Conservation (phyloP, 2,329 filamentous ascomycete genomes). For the Paecilomyces fulvus region DNA sequence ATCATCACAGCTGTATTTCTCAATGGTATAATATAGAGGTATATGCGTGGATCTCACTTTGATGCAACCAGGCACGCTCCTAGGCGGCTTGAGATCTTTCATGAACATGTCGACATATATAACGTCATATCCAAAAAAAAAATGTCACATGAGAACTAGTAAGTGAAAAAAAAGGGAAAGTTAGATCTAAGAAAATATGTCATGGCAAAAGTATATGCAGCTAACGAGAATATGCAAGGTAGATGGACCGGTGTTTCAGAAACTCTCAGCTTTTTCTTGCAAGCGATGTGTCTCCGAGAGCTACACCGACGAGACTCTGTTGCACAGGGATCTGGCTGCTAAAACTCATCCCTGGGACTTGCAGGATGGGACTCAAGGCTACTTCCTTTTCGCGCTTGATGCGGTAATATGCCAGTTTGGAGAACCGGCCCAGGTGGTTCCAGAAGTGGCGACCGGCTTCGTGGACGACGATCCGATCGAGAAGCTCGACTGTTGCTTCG, state of each 20-base stretch:
- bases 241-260: neutral
- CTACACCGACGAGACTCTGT: constrained; percentile 29
- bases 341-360: constrained; percentile 9
- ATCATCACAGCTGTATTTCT: neutral
- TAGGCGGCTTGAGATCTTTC: neutral
- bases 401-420: constrained; percentile 75
- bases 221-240: neutral
- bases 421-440: constrained; percentile 74
- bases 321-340: constrained; percentile 13
- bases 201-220: neutral
- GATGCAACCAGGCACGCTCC: neutral
- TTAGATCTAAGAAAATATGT: neutral
- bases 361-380: constrained; percentile 15
- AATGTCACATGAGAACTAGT: neutral
- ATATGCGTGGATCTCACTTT: neutral
- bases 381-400: constrained; percentile 57
- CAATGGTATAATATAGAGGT: neutral
- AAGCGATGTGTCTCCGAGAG: constrained; percentile 18
- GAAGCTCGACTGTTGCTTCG: constrained; percentile 63
- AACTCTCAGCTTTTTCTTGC: constrained; percentile 15
- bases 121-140: neutral
- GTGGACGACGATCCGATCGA: constrained; percentile 76
- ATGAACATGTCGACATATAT: neutral
- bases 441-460: constrained; percentile 92
- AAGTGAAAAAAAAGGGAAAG: neutral